Conservation (phyloP, 2,329 filamentous ascomycete species). For the Claviceps maximensis region DNA sequence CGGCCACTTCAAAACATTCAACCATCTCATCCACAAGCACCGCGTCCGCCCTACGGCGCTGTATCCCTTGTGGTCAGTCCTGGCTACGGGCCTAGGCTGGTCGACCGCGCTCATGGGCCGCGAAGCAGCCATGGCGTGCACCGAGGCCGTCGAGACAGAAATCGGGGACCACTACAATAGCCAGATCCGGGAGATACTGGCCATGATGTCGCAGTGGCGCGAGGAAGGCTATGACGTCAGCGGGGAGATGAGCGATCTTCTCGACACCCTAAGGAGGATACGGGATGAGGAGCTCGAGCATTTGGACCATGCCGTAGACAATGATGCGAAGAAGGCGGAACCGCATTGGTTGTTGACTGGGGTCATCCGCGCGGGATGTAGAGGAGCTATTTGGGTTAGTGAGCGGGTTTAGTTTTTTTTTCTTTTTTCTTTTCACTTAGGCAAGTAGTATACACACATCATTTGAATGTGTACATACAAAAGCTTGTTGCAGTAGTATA, state of each 20-base stretch:
- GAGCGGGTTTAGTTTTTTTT: constrained; percentile 45
- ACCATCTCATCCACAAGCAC: constrained; percentile 67
- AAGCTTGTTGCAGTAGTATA: too few relatives aligned
- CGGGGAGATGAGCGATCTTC: constrained; percentile 59
- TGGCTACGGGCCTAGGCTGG: constrained; percentile 77
- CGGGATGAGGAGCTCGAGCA: constrained; percentile 95
- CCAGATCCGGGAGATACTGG: constrained; percentile 69
- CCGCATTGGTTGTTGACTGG: constrained; percentile 83
- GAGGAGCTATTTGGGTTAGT: constrained; percentile 84
- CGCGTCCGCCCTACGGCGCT: constrained; percentile 85
- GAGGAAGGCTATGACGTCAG: constrained; percentile 67
- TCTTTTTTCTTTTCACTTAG: too few relatives aligned
- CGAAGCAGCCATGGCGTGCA: constrained; percentile 96
- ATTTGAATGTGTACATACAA: too few relatives aligned
- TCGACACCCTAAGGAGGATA: constrained; percentile 66
- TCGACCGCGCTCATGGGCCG: constrained; percentile 76
- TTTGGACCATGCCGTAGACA: constrained; percentile 84
- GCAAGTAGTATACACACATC: too few relatives aligned
- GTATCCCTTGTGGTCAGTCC: constrained; percentile 76
- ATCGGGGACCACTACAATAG: constrained; percentile 93
- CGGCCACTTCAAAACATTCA: constrained; percentile 77
- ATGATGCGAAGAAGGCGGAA: constrained; percentile 80
- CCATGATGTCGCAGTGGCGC: constrained; percentile 69
- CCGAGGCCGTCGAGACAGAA: constrained; percentile 95
- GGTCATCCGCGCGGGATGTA: constrained; percentile 78